phyloP scores from a whole-genome alignment of 140 eudicot species.

The Stevia rebaudiana region DNA sequence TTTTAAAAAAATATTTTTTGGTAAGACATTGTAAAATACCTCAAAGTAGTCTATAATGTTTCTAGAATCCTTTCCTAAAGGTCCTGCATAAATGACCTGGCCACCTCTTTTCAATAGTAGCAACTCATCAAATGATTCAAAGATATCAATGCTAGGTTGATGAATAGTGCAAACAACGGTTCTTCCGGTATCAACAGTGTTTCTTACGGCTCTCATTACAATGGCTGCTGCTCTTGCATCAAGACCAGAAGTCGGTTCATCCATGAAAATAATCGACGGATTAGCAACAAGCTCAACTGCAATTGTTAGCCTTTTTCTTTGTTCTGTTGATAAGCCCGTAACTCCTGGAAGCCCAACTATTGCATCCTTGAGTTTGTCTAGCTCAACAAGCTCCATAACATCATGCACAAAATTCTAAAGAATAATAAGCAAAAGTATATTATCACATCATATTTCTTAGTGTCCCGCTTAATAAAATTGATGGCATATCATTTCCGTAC shows the following conservation, averaged over 20 bases:
- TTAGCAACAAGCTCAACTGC: slow-evolving; percentile 83
- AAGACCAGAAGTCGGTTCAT: slow-evolving; percentile 82
- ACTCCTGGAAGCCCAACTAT: slow-evolving; percentile 75
- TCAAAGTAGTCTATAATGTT: slow-evolving; percentile 56
- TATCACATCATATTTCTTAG: neutral
- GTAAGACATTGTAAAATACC: slow-evolving; percentile 26
- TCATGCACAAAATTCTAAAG: slow-evolving; percentile 60
- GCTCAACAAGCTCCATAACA: slow-evolving; percentile 78
- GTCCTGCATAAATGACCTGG: slow-evolving; percentile 61
- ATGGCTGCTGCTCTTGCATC: slow-evolving; percentile 95
- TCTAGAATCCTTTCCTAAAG: slow-evolving; percentile 51
- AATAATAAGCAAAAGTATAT: slow-evolving; percentile 7
- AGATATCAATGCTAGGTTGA: slow-evolving; percentile 78
- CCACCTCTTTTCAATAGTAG: slow-evolving; percentile 73
- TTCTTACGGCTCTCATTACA: slow-evolving; percentile 75
- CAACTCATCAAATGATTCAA: slow-evolving; percentile 80
- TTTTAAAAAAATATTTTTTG: neutral
- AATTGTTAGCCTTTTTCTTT: slow-evolving; percentile 68
- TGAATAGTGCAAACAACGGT: slow-evolving; percentile 85
- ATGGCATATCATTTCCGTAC: slow-evolving; percentile 18
- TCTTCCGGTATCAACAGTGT: slow-evolving; percentile 75
- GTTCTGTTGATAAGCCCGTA: slow-evolving; percentile 69
- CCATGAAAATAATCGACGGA: slow-evolving; percentile 85
- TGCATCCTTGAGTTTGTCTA: slow-evolving; percentile 44
- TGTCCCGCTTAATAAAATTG: neutral